These are phyloP conservation scores for Juncus effusus DNA, from an alignment of 176 grass and related monocot genomes.

Conservation along the genomic window DNA sequence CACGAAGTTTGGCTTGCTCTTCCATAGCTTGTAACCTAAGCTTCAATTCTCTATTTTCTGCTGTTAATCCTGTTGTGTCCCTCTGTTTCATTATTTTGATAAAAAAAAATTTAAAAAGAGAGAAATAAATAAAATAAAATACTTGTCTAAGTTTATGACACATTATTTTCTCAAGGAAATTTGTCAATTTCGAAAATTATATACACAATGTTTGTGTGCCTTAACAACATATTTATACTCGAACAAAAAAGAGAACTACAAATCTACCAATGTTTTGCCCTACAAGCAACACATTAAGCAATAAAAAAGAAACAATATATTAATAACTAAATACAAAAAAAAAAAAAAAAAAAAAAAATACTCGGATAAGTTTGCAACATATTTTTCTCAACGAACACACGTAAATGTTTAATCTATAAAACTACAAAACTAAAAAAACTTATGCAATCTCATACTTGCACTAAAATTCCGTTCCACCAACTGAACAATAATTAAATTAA, in stretches of 20 bases:
- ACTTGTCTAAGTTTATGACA: neutral
- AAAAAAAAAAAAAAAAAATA: too few relatives aligned
- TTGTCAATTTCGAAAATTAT: neutral
- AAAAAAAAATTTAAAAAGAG: slow-evolving; percentile 20
- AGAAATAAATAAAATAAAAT: neutral
- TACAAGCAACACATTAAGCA: neutral
- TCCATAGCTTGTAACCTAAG: slow-evolving; percentile 90
- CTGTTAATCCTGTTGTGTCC: slow-evolving; percentile 74
- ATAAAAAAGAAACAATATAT: too few relatives aligned
- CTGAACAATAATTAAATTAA: too few relatives aligned
- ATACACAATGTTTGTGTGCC: neutral
- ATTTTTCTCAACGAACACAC: too few relatives aligned
- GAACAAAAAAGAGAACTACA: neutral
- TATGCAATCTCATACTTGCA: too few relatives aligned
- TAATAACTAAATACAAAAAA: too few relatives aligned
- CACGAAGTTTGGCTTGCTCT: slow-evolving; percentile 95
- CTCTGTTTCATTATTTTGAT: slow-evolving; percentile 45
- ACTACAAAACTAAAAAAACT: too few relatives aligned
- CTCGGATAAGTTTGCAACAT: too few relatives aligned
- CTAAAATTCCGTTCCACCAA: too few relatives aligned
- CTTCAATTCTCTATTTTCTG: slow-evolving; percentile 95
- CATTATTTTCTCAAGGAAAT: neutral
- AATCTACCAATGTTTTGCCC: neutral
- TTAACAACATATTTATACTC: too few relatives aligned
- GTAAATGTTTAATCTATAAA: too few relatives aligned